Evolutionary conservation across 768 basidiomycete species (phyloP).

Genomic region (Dioszegia crocea): DNA sequence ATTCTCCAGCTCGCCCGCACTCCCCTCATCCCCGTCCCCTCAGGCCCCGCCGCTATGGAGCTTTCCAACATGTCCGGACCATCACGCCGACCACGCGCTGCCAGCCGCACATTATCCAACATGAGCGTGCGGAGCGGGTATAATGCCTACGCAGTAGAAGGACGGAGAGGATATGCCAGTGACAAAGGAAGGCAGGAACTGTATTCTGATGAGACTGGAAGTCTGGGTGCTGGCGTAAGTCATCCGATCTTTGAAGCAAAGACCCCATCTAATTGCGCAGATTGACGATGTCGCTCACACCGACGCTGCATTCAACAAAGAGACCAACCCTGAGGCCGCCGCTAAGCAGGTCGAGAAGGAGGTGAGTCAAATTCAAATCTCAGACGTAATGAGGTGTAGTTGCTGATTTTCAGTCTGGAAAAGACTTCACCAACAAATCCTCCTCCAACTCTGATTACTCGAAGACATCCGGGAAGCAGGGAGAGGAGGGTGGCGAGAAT

Average conservation of each 20-base stretch:
- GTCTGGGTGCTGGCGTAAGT: constrained; percentile 45
- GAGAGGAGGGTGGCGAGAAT: constrained; percentile 24
- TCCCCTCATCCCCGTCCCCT: constrained; percentile 27
- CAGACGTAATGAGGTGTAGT: background rate
- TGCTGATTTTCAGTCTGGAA: constrained; percentile 35
- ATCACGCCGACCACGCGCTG: constrained; percentile 22
- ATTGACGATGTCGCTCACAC: constrained; percentile 48
- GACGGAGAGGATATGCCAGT: constrained; percentile 39
- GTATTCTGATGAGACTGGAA: constrained; percentile 46
- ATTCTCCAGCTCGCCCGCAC: constrained; percentile 30
- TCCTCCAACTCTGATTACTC: constrained; percentile 30
- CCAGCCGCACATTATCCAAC: constrained; percentile 24
- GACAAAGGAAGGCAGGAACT: constrained; percentile 47
- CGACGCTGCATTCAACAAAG: constrained; percentile 45
- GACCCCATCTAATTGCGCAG: constrained; percentile 16
- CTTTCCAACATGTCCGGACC: constrained; percentile 31
- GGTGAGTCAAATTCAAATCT: too few relatives aligned
- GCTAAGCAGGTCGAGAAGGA: constrained; percentile 45
- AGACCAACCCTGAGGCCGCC: constrained; percentile 31
- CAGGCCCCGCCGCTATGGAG: constrained; percentile 30
- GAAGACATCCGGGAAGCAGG: constrained; percentile 27
- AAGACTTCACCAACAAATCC: constrained; percentile 41
- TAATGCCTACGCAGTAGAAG: background rate
- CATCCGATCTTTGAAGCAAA: background rate
- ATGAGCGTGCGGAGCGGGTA: constrained; percentile 13